Conservation (phyloP, 768 basidiomycete species). For the Russula brevipes region DNA sequence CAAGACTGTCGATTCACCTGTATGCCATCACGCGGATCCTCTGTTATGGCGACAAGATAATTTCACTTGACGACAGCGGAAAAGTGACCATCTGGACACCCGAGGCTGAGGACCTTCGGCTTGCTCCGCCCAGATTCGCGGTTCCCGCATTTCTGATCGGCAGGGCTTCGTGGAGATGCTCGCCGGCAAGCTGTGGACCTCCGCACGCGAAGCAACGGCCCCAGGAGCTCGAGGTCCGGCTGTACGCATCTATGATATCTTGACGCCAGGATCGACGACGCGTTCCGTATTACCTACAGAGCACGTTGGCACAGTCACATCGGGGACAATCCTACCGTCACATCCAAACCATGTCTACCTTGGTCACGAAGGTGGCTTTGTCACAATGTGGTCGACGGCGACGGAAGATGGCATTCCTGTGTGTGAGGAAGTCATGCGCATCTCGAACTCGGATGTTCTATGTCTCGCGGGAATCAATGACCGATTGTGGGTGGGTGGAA, state of each 20-base stretch:
- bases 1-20: conserved; percentile 58
- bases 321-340: conserved; percentile 69
- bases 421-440: conserved; percentile 74
- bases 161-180: conserved; percentile 74
- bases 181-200: conserved; percentile 79
- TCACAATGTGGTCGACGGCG: conserved; percentile 72
- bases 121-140: conserved; percentile 49
- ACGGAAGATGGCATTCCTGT: conserved; percentile 51
- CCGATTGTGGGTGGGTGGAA: conserved; percentile 79
- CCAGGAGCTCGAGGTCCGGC: conserved; percentile 50
- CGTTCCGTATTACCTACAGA: conserved; percentile 57
- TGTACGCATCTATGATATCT: conserved; percentile 76
- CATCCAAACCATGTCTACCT: conserved; percentile 67
- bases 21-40: conserved; percentile 68
- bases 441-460: conserved; percentile 76
- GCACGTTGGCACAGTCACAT: conserved; percentile 76
- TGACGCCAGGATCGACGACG: conserved; percentile 51
- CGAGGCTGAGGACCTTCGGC: conserved; percentile 32
- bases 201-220: conserved; percentile 46
- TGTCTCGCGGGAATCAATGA: conserved; percentile 80
- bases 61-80: conserved; percentile 80
- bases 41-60: conserved; percentile 62
- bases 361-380: conserved; percentile 87
- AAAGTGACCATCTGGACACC: conserved; percentile 74
- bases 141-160: conserved; percentile 71